Percentiles rank a stretch among this genome's conserved stretches.
phyloP scores from a whole-genome alignment of 345 rosid genomes.

The Populus simonii region DNA sequence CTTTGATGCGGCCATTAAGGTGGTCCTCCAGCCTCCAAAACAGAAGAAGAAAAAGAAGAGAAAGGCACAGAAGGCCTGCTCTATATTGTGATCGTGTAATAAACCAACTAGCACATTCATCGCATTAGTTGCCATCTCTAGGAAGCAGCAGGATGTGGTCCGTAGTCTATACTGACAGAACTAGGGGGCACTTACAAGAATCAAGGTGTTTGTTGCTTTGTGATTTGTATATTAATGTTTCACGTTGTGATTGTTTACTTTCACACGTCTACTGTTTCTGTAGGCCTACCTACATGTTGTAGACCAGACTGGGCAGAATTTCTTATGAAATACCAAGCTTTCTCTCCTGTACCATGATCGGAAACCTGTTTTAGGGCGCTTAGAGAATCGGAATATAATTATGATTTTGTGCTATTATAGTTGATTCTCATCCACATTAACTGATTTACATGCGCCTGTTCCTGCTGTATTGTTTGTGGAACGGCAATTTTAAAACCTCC shows the following conservation, averaged over 20 bases:
- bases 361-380: slow-evolving; percentile 18
- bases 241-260: slow-evolving; percentile 22
- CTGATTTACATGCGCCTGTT: not conserved
- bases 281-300: slow-evolving; percentile 15
- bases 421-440: not conserved
- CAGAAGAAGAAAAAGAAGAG: slow-evolving; percentile 49
- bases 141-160: slow-evolving; percentile 27
- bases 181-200: slow-evolving; percentile 31
- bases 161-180: slow-evolving; percentile 44
- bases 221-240: slow-evolving; percentile 41
- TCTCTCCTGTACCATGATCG: slow-evolving; percentile 16
- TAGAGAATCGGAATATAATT: slow-evolving; percentile 10
- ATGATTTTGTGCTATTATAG: slow-evolving; percentile 5
- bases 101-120: slow-evolving; percentile 17
- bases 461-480: not conserved
- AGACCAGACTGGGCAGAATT: slow-evolving; percentile 11
- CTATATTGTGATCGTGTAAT: slow-evolving; percentile 34
- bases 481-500: not conserved
- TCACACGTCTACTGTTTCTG: slow-evolving; percentile 15
- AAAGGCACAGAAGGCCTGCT: slow-evolving; percentile 40
- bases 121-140: slow-evolving; percentile 11
- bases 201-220: slow-evolving; percentile 17
- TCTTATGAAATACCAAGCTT: slow-evolving; percentile 8
- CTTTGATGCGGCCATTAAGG: slow-evolving; percentile 56
- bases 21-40: slow-evolving; percentile 55